phyloP scores from a whole-genome alignment of 306 rosid genomes.

The Cicer cuneatum region DNA sequence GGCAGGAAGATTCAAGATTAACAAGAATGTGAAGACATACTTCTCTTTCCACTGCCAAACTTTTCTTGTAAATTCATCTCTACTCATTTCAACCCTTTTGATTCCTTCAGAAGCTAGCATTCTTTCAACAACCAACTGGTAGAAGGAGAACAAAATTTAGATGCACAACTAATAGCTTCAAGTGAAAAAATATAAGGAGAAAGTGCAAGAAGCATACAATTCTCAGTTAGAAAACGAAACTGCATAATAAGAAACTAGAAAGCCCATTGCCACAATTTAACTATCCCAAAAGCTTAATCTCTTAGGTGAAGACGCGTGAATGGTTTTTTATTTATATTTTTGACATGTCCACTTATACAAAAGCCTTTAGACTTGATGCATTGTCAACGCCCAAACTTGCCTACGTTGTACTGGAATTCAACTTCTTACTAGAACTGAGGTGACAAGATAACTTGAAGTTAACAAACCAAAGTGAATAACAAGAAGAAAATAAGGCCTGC shows the following conservation, averaged over 20 bases:
- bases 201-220: constrained; percentile 29
- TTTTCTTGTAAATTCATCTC: constrained; percentile 80
- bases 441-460: not conserved
- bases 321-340: not conserved
- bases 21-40: constrained; percentile 55
- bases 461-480: too few species aligned
- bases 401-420: not conserved
- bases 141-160: constrained; percentile 47
- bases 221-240: constrained; percentile 32
- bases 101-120: constrained; percentile 93
- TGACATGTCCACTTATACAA: not conserved
- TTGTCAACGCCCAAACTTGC: not conserved
- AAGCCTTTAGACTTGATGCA: constrained; percentile 19
- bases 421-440: not conserved
- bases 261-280: not conserved
- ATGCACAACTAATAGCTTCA: constrained; percentile 35
- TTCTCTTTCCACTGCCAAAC: constrained; percentile 99
- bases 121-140: constrained; percentile 94
- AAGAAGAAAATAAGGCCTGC: too few species aligned
- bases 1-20: constrained; percentile 44
- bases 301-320: not conserved
- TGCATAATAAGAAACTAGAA: constrained; percentile 22
- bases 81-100: constrained; percentile 77
- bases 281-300: not conserved
- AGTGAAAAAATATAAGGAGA: constrained; percentile 25